Evolutionary conservation across 768 basidiomycete genomes (phyloP).

Genomic region (Psilocybe subaeruginosa): DNA sequence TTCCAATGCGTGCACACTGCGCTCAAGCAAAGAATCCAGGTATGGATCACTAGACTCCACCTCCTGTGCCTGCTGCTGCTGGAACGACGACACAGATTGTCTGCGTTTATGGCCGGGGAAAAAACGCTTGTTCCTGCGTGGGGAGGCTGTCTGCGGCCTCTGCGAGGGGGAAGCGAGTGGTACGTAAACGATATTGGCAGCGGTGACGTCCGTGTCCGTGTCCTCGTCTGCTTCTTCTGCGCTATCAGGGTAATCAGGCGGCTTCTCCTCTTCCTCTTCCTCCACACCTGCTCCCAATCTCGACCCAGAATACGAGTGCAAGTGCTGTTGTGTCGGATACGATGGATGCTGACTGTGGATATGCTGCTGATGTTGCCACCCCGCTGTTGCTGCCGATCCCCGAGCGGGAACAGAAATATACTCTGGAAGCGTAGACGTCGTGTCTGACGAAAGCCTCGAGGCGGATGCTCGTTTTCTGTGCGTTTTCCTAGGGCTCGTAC

Average conservation of each 20-base stretch:
- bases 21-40: constrained; percentile 77
- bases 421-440: constrained; percentile 39
- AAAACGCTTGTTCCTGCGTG: constrained; percentile 35
- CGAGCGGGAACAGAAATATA: constrained; percentile 3
- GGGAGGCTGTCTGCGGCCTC: constrained; percentile 33
- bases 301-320: constrained; percentile 3
- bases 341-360: neutral
- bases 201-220: constrained; percentile 44
- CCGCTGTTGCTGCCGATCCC: neutral
- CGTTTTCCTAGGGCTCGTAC: constrained; percentile 20
- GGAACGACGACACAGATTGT: constrained; percentile 24
- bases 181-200: constrained; percentile 24
- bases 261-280: constrained; percentile 46
- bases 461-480: constrained; percentile 63
- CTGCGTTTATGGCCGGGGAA: constrained; percentile 32
- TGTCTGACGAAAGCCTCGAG: constrained; percentile 66
- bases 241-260: constrained; percentile 78
- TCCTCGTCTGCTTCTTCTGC: constrained; percentile 80
- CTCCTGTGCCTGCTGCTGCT: constrained; percentile 1
- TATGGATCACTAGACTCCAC: constrained; percentile 49
- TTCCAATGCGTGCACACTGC: constrained; percentile 84
- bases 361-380: constrained; percentile 13
- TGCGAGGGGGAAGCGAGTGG: constrained; percentile 22
- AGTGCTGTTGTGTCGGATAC: neutral
- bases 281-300: constrained; percentile 3